A percentile compares a stretch with the other conserved stretches of the same genome.
Conservation (phyloP, 2,329 filamentous ascomycete species). For the Alternaria atra region DNA sequence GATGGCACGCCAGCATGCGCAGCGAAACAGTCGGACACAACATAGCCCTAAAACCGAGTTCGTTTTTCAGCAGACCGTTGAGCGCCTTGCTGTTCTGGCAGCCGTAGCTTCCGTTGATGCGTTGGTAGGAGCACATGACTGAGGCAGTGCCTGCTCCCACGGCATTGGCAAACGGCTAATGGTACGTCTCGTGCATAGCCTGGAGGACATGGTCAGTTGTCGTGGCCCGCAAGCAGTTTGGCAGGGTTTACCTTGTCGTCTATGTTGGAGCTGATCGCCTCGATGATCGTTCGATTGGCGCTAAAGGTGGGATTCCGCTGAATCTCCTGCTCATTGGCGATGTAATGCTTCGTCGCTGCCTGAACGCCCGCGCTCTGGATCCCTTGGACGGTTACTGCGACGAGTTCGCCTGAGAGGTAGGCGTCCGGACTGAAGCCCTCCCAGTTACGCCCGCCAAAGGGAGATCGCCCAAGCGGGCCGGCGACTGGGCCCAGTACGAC, state of each 20-base stretch:
- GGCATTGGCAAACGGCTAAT: conserved; percentile 72
- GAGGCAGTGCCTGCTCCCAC: conserved; percentile 65
- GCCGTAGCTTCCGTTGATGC: conserved; percentile 41
- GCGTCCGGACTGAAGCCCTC: conserved; percentile 56
- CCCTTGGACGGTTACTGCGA: conserved; percentile 50
- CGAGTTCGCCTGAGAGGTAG: conserved; percentile 54
- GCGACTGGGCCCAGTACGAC: conserved; percentile 62
- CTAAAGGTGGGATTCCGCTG: conserved; percentile 39
- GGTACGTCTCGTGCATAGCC: conserved; percentile 58
- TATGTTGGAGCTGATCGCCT: conserved; percentile 68
- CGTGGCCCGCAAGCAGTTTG: too few relatives aligned
- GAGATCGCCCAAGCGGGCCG: conserved; percentile 54
- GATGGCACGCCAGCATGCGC: conserved; percentile 55
- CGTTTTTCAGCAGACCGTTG: conserved; percentile 62
- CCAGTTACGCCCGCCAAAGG: conserved; percentile 55
- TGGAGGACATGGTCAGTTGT: not conserved
- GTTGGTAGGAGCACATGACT: conserved; percentile 61
- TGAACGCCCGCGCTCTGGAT: conserved; percentile 54
- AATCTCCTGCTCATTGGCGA: conserved; percentile 69
- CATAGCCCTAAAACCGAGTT: conserved; percentile 59
- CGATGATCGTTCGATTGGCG: conserved; percentile 55
- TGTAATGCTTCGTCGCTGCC: conserved; percentile 61
- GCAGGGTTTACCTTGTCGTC: conserved; percentile 28
- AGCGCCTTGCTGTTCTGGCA: conserved; percentile 53
- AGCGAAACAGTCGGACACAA: conserved; percentile 56